Base-by-base conservation (phyloP, 2,329 filamentous ascomycete genomes). In the Huntiella abstrusa region DNA sequence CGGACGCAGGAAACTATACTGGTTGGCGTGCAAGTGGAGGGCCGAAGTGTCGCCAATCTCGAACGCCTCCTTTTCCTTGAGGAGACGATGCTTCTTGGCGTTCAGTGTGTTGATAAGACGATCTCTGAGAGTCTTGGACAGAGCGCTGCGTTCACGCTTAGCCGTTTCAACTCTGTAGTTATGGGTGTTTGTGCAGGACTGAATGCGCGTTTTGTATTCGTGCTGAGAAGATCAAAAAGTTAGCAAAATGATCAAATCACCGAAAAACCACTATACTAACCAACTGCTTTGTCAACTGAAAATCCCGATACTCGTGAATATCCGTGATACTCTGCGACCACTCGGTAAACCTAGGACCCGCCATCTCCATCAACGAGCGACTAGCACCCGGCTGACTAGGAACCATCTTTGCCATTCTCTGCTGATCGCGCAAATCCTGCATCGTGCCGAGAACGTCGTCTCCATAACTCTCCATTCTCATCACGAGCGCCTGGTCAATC, bases 251-350 rank as follows among this genome's bases (percentile, higher is more conserved):
- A 22, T 7, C 15, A n/a, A 46, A 49, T 35, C 38, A 15, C 28
- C 17, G 5, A 19, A 19, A 3, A 19, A 49, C 10, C n/a, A n/a
- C 8, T 8, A 8, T 38, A 60, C 75, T 57, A 68, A 94, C 91
- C 70, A 82, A 80, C 53, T 93, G 73, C 57, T 80, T 74, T 5
- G 82, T 79, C 57, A 96, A 64, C 55, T 87, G 77, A 52, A 82
- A 78, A 65, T 98, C 91, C 54, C 84, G 75, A 56, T 84, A 75
- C 61, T 96, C 87, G 53, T 94, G 77, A 5, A 85, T 73, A 60
- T 92, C 80, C 58, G 95, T 92, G 46, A 95, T 74, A 51, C 88
- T 77, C 53, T 84, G 75, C 15, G 91, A 76, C 64, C 92, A 96
- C 54, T 84, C 77, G 49, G 80, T 72, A 60, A 94, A 95, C 57